phyloP scores from a whole-genome alignment of 306 rosid species.

The Glycine latifolia region DNA sequence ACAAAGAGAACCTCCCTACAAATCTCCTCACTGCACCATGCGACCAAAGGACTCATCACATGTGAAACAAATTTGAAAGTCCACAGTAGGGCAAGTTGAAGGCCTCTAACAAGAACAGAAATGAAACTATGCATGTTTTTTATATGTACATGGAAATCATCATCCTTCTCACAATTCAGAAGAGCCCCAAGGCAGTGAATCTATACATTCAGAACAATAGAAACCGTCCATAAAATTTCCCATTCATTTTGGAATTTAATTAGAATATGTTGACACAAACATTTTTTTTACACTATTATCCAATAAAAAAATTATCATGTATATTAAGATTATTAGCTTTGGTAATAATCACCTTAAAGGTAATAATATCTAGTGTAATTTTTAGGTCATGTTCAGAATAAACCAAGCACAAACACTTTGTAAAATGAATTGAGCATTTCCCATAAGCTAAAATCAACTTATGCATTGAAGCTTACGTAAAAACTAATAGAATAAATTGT shows the following conservation, averaged over 20 bases:
- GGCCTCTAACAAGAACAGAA: slow-evolving; percentile 78
- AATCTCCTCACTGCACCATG: slow-evolving; percentile 78
- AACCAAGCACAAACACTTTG: too few species aligned
- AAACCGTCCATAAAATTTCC: too few species aligned
- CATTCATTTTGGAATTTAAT: not conserved
- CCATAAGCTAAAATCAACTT: too few species aligned
- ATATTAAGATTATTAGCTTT: too few species aligned
- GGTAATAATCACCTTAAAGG: too few species aligned
- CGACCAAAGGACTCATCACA: slow-evolving; percentile 24
- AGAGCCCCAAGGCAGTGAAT: slow-evolving; percentile 88
- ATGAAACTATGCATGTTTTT: slow-evolving; percentile 62
- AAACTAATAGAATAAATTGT: too few species aligned
- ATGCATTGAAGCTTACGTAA: too few species aligned
- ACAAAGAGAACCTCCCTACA: slow-evolving; percentile 88
- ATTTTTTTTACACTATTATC: too few species aligned
- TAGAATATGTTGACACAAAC: not conserved
- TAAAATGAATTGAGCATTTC: too few species aligned
- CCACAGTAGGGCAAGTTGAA: slow-evolving; percentile 47
- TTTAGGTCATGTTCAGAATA: too few species aligned
- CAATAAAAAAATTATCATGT: too few species aligned
- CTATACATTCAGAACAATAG: slow-evolving; percentile 50
- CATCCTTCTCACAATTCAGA: slow-evolving; percentile 64
- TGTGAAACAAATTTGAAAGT: slow-evolving; percentile 19
- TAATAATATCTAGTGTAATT: too few species aligned
- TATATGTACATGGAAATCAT: slow-evolving; percentile 63